Percentiles rank a stretch among this genome's conserved stretches.
These are phyloP conservation scores for Vinca major DNA, from an alignment of 305 asterid genomes.

Conservation along the genomic window DNA sequence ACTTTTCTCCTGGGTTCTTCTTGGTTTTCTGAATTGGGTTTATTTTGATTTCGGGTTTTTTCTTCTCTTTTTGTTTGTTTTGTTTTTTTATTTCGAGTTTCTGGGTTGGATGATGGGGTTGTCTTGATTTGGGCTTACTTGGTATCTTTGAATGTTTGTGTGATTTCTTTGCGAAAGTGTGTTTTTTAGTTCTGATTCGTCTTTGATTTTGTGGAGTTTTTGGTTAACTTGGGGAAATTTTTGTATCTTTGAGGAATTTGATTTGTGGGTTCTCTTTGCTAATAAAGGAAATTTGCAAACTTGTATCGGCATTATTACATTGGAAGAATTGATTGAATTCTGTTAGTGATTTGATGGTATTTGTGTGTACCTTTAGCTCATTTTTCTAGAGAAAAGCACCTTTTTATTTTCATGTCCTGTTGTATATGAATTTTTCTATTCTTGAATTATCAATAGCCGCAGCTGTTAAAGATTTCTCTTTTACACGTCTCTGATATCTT, in stretches of 20 bases:
- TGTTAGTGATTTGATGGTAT: not conserved
- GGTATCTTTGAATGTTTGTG: conserved; percentile 18
- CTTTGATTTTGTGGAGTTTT: conserved; percentile 7
- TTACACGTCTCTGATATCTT: not conserved
- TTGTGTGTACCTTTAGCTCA: not conserved
- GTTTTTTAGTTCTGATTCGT: conserved; percentile 13
- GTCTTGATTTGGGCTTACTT: conserved; percentile 20
- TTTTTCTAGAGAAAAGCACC: not conserved
- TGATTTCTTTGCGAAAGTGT: not conserved
- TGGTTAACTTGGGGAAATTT: not conserved
- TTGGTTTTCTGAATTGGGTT: not conserved
- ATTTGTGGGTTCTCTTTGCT: not conserved
- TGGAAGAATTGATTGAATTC: not conserved
- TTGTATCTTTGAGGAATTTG: not conserved
- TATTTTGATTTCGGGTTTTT: not conserved
- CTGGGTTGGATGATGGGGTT: not conserved
- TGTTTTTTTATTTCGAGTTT: not conserved
- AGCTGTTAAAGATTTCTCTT: not conserved
- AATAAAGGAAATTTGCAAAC: not conserved
- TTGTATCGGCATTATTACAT: not conserved
- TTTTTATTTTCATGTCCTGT: too few species aligned
- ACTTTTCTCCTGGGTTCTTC: not conserved
- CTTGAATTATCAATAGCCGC: not conserved
- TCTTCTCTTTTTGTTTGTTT: not conserved
- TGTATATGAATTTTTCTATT: not conserved